Evolutionary conservation across 352 stramenopile genomes (phyloP).

Genomic region (Phytophthora syringae): DNA sequence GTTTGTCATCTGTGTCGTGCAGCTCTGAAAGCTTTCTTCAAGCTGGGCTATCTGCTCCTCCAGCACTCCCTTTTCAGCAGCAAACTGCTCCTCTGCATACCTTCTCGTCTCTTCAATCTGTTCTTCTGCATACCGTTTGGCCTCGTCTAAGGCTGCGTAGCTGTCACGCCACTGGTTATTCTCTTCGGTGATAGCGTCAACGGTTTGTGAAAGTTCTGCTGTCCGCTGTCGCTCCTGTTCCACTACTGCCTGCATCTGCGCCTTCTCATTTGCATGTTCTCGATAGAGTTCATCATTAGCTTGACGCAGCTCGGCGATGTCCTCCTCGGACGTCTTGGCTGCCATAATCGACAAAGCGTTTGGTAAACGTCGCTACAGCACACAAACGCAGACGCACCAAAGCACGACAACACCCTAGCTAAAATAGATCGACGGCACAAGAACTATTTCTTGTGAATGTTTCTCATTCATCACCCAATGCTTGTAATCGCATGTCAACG

Average conservation of each 20-base stretch:
- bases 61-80: constrained; percentile 46
- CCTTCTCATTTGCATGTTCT: constrained; percentile 78
- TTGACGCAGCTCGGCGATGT: constrained; percentile 57
- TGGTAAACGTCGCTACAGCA: constrained; percentile 2
- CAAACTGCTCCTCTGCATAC: constrained; percentile 26
- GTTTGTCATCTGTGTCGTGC: constrained; percentile 51
- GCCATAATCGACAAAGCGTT: constrained; percentile 13
- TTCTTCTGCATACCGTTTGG: constrained; percentile 59
- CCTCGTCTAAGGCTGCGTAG: constrained; percentile 63
- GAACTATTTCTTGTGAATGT: constrained; percentile 19
- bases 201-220: constrained; percentile 46
- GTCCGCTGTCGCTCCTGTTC: constrained; percentile 66
- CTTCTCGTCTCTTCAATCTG: constrained; percentile 40
- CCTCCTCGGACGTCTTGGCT: constrained; percentile 50
- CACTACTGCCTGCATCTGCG: constrained; percentile 76
- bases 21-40: constrained; percentile 58
- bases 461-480: neutral
- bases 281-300: constrained; percentile 68
- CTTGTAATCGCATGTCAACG: constrained; percentile 34
- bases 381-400: neutral
- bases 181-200: constrained; percentile 58
- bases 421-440: constrained; percentile 31
- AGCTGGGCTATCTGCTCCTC: constrained; percentile 60
- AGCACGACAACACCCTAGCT: neutral
- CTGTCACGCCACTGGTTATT: constrained; percentile 65